A percentile compares a stretch with the other conserved stretches of the same genome.
phyloP scores from a whole-genome alignment of 306 rosid species.

The Fragaria ananassa region DNA sequence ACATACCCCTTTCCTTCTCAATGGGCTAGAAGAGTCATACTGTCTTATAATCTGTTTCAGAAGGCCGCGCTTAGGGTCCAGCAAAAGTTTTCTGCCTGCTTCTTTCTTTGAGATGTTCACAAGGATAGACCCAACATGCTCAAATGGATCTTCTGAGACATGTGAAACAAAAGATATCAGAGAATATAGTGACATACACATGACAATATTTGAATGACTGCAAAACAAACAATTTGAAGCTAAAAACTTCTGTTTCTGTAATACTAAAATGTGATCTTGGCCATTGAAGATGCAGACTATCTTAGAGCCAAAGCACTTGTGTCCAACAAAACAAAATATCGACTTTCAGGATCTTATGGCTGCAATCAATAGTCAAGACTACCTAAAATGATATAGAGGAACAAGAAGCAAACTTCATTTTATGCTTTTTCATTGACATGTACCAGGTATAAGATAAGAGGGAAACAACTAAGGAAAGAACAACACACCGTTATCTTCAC shows the following conservation, averaged over 20 bases:
- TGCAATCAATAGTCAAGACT: background rate
- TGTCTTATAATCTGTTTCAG: constrained; percentile 84
- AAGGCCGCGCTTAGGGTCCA: constrained; percentile 82
- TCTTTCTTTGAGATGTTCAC: constrained; percentile 81
- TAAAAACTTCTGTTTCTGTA: background rate
- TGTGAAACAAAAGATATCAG: constrained; percentile 2
- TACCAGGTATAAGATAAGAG: background rate
- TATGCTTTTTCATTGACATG: background rate
- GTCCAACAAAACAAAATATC: background rate
- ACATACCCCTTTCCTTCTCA: constrained; percentile 95
- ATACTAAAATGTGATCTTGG: background rate
- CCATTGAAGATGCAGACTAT: background rate
- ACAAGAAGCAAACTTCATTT: background rate
- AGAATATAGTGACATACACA: constrained; percentile 14
- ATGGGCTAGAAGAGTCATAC: constrained; percentile 68
- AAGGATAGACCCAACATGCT: constrained; percentile 86
- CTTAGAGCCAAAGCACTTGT: background rate
- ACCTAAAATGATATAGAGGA: constrained; percentile 1
- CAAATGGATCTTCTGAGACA: constrained; percentile 82
- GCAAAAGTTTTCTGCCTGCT: constrained; percentile 81
- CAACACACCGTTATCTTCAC: constrained; percentile 58
- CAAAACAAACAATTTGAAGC: constrained; percentile 8
- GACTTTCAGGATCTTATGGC: too few relatives aligned
- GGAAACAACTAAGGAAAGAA: constrained; percentile 16
- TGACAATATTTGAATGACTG: background rate